Conservation (phyloP, 73 alveolate species). For the Paramecium caudatum region DNA sequence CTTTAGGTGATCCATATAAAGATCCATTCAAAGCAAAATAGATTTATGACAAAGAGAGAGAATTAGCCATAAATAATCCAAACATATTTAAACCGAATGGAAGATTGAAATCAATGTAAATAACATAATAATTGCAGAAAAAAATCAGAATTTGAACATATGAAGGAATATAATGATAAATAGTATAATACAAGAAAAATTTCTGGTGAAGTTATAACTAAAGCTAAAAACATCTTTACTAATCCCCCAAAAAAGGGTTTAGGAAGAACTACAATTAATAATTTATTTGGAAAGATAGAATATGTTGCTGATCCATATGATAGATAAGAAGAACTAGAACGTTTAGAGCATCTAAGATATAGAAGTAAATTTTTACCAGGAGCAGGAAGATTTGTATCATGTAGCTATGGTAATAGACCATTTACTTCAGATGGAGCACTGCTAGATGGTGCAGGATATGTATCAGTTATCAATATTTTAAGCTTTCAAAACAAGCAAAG, state of each 20-base stretch:
- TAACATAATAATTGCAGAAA: constrained; percentile 1
- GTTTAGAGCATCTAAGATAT: background rate
- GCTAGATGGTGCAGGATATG: constrained; percentile 63
- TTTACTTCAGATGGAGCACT: constrained; percentile 36
- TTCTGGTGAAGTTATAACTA: constrained; percentile 53
- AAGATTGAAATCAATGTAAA: constrained; percentile 4
- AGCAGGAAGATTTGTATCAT: background rate
- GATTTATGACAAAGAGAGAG: constrained; percentile 38
- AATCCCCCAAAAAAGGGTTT: constrained; percentile 67
- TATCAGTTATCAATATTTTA: background rate
- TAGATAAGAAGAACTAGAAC: constrained; percentile 67
- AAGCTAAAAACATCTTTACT: constrained; percentile 45
- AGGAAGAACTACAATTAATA: constrained; percentile 65
- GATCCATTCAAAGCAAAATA: constrained; percentile 43
- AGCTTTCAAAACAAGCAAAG: background rate
- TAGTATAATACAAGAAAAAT: background rate
- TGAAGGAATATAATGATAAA: constrained; percentile 32
- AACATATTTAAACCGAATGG: constrained; percentile 3
- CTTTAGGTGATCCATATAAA: constrained; percentile 60
- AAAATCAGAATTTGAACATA: constrained; percentile 40
- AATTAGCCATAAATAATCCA: constrained; percentile 11
- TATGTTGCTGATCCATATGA: constrained; percentile 67
- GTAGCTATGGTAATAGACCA: constrained; percentile 31
- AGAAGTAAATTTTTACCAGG: constrained; percentile 44
- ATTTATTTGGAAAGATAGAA: constrained; percentile 48